Evolutionary conservation across 345 rosid genomes (phyloP), one percentile per base, ranked within the genome.

Genomic region (Acer negundo): DNA sequence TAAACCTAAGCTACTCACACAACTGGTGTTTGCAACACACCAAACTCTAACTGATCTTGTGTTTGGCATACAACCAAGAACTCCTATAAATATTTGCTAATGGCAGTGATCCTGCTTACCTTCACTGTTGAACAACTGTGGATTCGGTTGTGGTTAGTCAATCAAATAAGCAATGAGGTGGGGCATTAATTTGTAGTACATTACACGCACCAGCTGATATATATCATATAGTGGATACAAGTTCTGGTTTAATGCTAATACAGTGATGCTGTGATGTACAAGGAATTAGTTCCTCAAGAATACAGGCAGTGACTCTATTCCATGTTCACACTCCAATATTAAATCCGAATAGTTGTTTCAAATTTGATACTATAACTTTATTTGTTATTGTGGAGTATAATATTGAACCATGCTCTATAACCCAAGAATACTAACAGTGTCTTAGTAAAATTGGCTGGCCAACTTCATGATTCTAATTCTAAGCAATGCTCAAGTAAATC

Each of bases 401-500:
- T 22, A 56, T 23, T 47, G 65, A 42, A 67, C 70, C 67, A 61
- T 35, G 40, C 22, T 31, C 56, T 28, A 40, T 28, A 2, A 2
- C 70, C 24, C 31, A 38, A 62, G 4, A 66, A 44, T 46, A 46
- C 58, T 46, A 28, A 42, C 24, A 44, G 19, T 8, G 7, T 53
- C 62, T 6, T 49, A 12, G 65, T 6, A 73, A 76, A 70, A 77
- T 62, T 31, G 56, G 63, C 73, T 7, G 8, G 22, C 40, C 28
- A 35, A 35, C 20, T 67, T 64, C 8, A 10, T 61, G 46, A 20
- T 77, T 66, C 62, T 12, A 49, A 13, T 51, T 12, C 73, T 56
- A 58, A 66, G 53, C 44, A 56, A 56, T 70, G 26, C 61, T 46
- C n/a, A 38, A 75, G 46, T 19, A 28, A 67, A 68, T 58, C 62